phyloP scores from a whole-genome alignment of 2,329 filamentous ascomycete genomes.

The Alternaria sp. region DNA sequence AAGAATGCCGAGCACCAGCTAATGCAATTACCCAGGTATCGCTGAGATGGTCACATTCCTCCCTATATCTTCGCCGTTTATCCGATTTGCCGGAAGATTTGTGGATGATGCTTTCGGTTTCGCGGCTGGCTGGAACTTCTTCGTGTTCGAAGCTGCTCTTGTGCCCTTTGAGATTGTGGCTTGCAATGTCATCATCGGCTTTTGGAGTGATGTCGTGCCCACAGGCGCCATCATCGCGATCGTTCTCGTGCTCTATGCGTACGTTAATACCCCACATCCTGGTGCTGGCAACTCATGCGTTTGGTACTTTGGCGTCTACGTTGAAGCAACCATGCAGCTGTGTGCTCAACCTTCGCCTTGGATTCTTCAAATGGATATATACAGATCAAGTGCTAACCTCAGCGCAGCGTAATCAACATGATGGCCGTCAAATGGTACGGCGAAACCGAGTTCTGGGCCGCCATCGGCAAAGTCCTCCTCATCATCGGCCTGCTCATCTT shows the following conservation, averaged over 20 bases:
- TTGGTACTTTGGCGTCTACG: not conserved
- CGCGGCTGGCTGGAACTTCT: slow-evolving; percentile 76
- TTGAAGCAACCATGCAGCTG: not conserved
- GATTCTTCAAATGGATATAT: not conserved
- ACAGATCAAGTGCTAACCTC: slow-evolving; percentile 12
- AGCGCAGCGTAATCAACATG: slow-evolving; percentile 65
- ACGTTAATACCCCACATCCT: slow-evolving; percentile 35
- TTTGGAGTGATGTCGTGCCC: slow-evolving; percentile 62
- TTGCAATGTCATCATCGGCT: slow-evolving; percentile 50
- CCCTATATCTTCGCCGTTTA: slow-evolving; percentile 79
- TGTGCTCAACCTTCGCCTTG: not conserved
- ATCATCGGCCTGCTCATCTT: slow-evolving; percentile 56
- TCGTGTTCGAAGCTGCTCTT: slow-evolving; percentile 70
- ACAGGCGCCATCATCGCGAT: slow-evolving; percentile 68
- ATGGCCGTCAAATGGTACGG: slow-evolving; percentile 61
- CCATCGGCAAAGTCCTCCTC: slow-evolving; percentile 62
- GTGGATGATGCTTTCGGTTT: slow-evolving; percentile 79
- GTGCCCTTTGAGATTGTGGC: slow-evolving; percentile 71
- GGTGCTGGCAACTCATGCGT: not conserved
- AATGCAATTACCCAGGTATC: slow-evolving; percentile 52
- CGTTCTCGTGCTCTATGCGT: slow-evolving; percentile 64
- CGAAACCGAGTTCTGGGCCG: slow-evolving; percentile 73
- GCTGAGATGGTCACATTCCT: slow-evolving; percentile 80
- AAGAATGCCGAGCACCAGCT: slow-evolving; percentile 18
- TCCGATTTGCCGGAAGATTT: slow-evolving; percentile 76